Evolutionary conservation across 129 eudicot species (phyloP).

Genomic region (Apium graveolens): DNA sequence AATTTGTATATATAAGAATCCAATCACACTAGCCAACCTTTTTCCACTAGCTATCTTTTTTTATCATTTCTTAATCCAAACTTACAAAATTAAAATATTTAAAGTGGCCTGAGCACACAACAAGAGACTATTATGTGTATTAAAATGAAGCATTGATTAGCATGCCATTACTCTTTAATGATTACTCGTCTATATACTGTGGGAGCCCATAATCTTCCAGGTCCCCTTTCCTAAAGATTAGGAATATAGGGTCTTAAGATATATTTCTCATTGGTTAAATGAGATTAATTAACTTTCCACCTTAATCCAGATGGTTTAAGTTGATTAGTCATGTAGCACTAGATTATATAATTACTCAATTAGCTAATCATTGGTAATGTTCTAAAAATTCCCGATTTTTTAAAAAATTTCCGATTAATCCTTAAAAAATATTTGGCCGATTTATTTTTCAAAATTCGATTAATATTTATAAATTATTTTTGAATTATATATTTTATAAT

Average conservation of each 20-base stretch:
- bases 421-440: too few species aligned
- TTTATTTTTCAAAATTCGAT: too few species aligned
- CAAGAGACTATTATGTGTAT: background rate
- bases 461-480: too few species aligned
- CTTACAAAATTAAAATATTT: background rate
- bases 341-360: background rate
- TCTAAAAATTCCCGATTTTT: too few species aligned
- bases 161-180: background rate
- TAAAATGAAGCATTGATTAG: background rate
- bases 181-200: background rate
- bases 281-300: background rate
- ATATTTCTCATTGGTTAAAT: background rate
- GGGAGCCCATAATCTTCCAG: background rate
- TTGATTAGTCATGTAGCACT: background rate
- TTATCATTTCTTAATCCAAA: background rate
- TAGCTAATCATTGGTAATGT: too few species aligned
- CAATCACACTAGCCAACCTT: constrained; percentile 1
- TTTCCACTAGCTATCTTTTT: background rate
- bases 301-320: background rate
- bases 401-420: too few species aligned
- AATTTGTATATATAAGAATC: background rate
- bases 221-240: background rate
- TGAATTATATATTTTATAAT: too few species aligned
- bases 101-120: background rate
- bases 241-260: background rate